Percentiles rank a stretch among this genome's conserved stretches.
These are phyloP conservation scores for Fusarium longipes DNA, from an alignment of 2,329 filamentous ascomycete species.

Conservation along the genomic window DNA sequence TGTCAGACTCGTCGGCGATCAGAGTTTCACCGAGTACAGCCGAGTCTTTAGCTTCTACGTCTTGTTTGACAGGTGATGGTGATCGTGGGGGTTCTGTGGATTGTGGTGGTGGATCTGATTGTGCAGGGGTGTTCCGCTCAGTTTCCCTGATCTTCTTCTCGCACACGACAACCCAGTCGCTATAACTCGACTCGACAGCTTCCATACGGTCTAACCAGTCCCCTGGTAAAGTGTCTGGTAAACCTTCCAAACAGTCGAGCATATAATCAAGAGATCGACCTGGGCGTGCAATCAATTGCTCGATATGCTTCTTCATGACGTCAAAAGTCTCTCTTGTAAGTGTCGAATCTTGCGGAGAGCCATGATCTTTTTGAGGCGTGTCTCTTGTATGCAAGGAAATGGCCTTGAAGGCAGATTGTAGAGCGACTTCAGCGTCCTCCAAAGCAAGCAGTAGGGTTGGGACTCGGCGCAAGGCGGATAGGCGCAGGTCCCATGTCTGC, in stretches of 20 bases:
- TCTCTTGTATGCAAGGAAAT: constrained; percentile 54
- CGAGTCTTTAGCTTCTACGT: constrained; percentile 12
- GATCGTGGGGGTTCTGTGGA: constrained; percentile 33
- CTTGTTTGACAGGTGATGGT: constrained; percentile 38
- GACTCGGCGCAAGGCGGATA: constrained; percentile 79
- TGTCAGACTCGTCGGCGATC: constrained; percentile 23
- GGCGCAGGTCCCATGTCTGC: constrained; percentile 79
- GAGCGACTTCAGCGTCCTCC: constrained; percentile 71
- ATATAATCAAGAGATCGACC: constrained; percentile 83
- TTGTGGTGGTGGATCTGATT: constrained; percentile 10
- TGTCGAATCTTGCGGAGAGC: constrained; percentile 34
- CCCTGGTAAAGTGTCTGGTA: constrained; percentile 85
- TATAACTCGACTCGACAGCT: constrained; percentile 78
- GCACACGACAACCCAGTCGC: constrained; percentile 82
- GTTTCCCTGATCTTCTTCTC: constrained; percentile 78
- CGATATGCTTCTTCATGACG: constrained; percentile 72
- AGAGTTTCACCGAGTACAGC: constrained; percentile 16
- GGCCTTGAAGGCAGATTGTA: constrained; percentile 74
- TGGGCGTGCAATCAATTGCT: constrained; percentile 74
- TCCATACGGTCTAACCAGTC: constrained; percentile 91
- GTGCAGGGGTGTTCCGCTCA: constrained; percentile 58
- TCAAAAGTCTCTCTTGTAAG: constrained; percentile 62
- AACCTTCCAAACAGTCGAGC: constrained; percentile 86
- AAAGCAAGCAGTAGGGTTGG: constrained; percentile 76
- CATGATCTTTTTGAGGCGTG: constrained; percentile 35